A percentile compares a stretch with the other conserved stretches of the same genome.
Conservation (phyloP, 495 filamentous ascomycete species). For the Daldinia grandis region DNA sequence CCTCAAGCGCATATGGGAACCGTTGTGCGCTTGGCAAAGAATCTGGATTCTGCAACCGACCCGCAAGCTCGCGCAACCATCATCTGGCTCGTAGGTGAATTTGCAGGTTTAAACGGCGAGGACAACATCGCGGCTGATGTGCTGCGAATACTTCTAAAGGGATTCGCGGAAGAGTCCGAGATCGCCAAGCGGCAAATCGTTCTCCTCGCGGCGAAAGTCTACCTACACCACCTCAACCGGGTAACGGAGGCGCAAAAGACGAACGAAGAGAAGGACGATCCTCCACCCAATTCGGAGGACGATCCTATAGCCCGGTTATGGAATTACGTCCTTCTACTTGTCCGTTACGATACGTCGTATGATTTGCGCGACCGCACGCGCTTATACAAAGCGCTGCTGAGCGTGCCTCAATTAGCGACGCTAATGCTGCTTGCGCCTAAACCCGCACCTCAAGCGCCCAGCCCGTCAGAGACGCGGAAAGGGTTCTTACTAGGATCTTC, state of each 20-base stretch:
- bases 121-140: constrained; percentile 94
- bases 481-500: constrained; percentile 82
- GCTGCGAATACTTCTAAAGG: constrained; percentile 84
- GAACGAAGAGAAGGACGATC: constrained; percentile 33
- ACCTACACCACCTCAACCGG: constrained; percentile 84
- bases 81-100: constrained; percentile 97
- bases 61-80: constrained; percentile 90
- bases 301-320: constrained; percentile 80
- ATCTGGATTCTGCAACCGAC: constrained; percentile 83
- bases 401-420: constrained; percentile 83
- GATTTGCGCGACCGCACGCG: constrained; percentile 91
- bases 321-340: constrained; percentile 83
- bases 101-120: constrained; percentile 76
- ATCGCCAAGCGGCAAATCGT: constrained; percentile 90
- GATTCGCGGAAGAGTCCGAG: constrained; percentile 84
- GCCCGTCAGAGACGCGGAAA: constrained; percentile 80
- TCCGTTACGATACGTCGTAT: constrained; percentile 92
- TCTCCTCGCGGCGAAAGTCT: constrained; percentile 91
- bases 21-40: constrained; percentile 89
- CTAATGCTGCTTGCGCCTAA: constrained; percentile 93
- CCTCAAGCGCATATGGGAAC: constrained; percentile 77
- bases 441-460: constrained; percentile 85
- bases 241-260: constrained; percentile 51
- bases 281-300: constrained; percentile 57
- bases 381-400: constrained; percentile 84